Evolutionary conservation across 768 basidiomycete genomes (phyloP).

Genomic region (Termitomyces heimii): DNA sequence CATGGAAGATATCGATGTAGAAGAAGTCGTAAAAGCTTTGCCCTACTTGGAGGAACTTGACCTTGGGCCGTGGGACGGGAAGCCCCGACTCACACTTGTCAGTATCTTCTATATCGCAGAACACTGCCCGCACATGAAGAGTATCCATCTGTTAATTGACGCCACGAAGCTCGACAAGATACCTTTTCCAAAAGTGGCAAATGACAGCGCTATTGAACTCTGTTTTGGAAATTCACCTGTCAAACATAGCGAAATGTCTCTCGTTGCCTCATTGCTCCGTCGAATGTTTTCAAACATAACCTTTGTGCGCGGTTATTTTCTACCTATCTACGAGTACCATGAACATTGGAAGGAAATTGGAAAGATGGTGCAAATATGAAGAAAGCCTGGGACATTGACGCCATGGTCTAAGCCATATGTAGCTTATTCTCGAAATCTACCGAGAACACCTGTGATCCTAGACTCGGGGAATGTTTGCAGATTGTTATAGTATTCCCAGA

Average conservation of each 20-base stretch:
- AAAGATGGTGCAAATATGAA: neutral
- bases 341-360: neutral
- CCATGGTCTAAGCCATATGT: neutral
- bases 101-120: neutral
- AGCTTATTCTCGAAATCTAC: neutral
- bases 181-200: neutral
- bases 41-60: neutral
- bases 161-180: neutral
- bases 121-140: neutral
- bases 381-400: neutral
- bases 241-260: neutral
- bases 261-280: neutral
- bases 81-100: neutral
- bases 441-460: neutral
- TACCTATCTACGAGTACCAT: too few relatives aligned
- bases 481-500: neutral
- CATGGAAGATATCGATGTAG: neutral
- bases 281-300: neutral
- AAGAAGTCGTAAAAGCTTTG: neutral
- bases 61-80: too few relatives aligned
- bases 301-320: too few relatives aligned
- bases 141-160: neutral
- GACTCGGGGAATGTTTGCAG: neutral
- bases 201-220: neutral
- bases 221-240: neutral